A percentile compares a stretch with the other conserved stretches of the same genome.
These are phyloP conservation scores for Cicer bijugum DNA, from an alignment of 306 rosid species.

Conservation along the genomic window DNA sequence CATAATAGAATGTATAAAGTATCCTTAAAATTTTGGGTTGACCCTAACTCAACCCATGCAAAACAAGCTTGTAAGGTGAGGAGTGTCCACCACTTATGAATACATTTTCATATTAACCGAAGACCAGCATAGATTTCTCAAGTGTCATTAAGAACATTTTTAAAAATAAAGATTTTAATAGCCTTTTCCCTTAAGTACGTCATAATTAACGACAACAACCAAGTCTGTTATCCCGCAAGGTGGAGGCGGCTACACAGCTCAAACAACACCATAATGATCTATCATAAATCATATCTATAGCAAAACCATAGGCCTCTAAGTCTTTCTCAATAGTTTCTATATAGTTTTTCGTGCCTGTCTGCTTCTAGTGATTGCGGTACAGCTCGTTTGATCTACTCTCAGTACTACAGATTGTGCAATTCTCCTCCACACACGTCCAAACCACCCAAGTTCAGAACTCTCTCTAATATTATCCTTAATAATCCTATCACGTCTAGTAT, in stretches of 20 bases:
- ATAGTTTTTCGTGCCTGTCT: background rate
- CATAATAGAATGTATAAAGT: constrained; percentile 28
- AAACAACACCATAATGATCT: background rate
- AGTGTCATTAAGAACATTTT: constrained; percentile 12
- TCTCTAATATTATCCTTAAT: background rate
- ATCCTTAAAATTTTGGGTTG: too few relatives aligned
- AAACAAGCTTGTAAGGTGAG: too few relatives aligned
- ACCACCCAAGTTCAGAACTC: background rate
- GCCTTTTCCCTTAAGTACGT: background rate
- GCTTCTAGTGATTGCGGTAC: background rate
- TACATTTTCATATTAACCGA: background rate
- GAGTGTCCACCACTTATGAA: too few relatives aligned
- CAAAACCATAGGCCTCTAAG: background rate
- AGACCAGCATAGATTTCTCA: constrained; percentile 25
- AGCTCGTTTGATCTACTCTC: background rate
- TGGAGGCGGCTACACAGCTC: background rate
- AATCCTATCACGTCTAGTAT: background rate
- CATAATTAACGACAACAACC: constrained; percentile 14
- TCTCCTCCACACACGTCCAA: background rate
- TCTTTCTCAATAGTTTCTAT: background rate
- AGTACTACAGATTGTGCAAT: background rate
- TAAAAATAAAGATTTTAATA: constrained; percentile 18
- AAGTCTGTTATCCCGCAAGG: background rate
- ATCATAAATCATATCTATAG: background rate
- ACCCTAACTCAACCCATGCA: too few relatives aligned